Percentiles rank a stretch among this genome's conserved stretches.
Conservation (phyloP, 208 protist species). For the Strigomonas culicis region DNA sequence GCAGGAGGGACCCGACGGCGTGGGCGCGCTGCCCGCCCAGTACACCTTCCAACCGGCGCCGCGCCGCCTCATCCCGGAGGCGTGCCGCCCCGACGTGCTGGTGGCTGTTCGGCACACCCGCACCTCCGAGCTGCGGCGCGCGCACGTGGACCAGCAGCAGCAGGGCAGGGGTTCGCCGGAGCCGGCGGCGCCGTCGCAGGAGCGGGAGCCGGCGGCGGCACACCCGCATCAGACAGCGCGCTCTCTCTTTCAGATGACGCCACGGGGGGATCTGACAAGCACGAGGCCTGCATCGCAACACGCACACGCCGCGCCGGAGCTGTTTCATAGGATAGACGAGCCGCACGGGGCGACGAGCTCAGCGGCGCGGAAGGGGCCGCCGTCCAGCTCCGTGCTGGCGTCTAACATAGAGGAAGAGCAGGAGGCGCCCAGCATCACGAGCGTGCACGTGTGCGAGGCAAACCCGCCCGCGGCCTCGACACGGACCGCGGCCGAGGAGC, state of each 20-base stretch:
- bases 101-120: constrained; percentile 54
- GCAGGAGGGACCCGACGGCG: constrained; percentile 11
- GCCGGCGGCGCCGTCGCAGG: background rate
- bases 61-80: constrained; percentile 66
- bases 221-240: no score
- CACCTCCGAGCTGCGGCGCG: constrained; percentile 50
- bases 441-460: background rate
- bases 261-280: no score
- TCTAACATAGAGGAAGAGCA: background rate
- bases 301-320: no score
- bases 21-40: constrained; percentile 22
- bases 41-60: constrained; percentile 51
- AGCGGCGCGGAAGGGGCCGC: no score
- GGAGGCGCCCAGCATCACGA: background rate
- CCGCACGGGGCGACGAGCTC: no score
- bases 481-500: background rate
- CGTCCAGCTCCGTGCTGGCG: no score
- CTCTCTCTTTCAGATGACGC: no score
- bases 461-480: background rate
- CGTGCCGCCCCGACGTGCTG: constrained; percentile 56
- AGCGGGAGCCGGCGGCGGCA: no score
- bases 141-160: constrained; percentile 13
- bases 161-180: background rate
- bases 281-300: no score
- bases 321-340: no score